A percentile compares a stretch with the other conserved stretches of the same genome.
Conservation (phyloP, 1,284 basidiomycete species). For the Wolfiporia cocos region DNA sequence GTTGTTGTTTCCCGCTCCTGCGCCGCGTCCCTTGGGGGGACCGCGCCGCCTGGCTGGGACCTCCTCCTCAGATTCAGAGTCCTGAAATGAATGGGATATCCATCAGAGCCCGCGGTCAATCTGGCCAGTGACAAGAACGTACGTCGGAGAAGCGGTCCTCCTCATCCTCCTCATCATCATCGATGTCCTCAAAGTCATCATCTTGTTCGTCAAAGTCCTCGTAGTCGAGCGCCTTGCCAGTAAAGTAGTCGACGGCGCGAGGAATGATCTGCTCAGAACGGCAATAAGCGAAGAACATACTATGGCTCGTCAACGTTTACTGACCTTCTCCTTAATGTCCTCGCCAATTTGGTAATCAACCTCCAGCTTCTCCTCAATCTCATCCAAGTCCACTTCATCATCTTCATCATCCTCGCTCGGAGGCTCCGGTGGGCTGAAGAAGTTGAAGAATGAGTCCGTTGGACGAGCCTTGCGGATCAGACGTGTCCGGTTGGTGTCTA, state of each 20-base stretch:
- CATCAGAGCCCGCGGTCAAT: background rate
- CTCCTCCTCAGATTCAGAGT: slow-evolving; percentile 59
- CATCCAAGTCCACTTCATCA: slow-evolving; percentile 84
- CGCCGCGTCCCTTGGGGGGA: slow-evolving; percentile 48
- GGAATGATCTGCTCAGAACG: slow-evolving; percentile 72
- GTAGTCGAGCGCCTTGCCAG: slow-evolving; percentile 91
- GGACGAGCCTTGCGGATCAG: slow-evolving; percentile 86
- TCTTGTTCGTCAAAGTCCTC: slow-evolving; percentile 76
- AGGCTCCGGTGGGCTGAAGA: slow-evolving; percentile 85
- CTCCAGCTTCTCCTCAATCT: slow-evolving; percentile 90
- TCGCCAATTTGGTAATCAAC: slow-evolving; percentile 98
- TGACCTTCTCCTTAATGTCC: slow-evolving; percentile 93
- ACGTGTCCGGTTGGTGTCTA: slow-evolving; percentile 91
- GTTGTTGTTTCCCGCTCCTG: slow-evolving; percentile 31
- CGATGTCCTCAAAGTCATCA: slow-evolving; percentile 56
- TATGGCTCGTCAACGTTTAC: slow-evolving; percentile 4
- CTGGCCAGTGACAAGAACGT: slow-evolving; percentile 23
- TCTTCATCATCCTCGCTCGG: slow-evolving; percentile 75
- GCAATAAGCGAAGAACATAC: background rate
- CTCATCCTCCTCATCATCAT: slow-evolving; percentile 48
- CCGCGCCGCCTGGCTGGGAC: slow-evolving; percentile 49
- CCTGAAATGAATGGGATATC: slow-evolving; percentile 28
- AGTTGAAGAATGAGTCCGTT: slow-evolving; percentile 95
- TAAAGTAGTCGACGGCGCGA: slow-evolving; percentile 93
- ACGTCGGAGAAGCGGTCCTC: slow-evolving; percentile 43